Percentiles rank a stretch among this genome's conserved stretches.
phyloP scores from a whole-genome alignment of 2,329 filamentous ascomycete species.

The Cadophora sp. region DNA sequence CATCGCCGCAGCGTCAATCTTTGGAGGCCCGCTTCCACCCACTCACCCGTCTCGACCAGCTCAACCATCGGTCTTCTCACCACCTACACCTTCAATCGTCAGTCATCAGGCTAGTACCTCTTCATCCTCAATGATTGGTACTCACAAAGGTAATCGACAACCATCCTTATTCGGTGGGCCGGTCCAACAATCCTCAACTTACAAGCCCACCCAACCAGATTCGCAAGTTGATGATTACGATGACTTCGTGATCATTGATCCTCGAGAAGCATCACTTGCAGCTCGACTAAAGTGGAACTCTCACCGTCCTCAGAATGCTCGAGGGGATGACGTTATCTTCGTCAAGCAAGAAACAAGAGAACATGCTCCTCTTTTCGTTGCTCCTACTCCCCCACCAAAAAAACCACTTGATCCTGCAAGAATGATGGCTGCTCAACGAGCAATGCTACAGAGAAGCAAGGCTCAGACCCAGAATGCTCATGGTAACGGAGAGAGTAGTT shows the following conservation, averaged over 20 bases:
- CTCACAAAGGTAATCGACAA: not conserved
- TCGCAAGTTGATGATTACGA: not conserved
- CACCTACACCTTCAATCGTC: not conserved
- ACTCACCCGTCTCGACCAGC: not conserved
- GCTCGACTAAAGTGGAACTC: slow-evolving; percentile 17
- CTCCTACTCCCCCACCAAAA: not conserved
- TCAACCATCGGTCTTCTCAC: not conserved
- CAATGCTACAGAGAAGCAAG: not conserved
- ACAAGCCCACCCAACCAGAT: not conserved
- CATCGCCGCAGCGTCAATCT: not conserved
- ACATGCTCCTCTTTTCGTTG: not conserved
- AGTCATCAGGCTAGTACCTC: no score
- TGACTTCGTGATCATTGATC: slow-evolving; percentile 21
- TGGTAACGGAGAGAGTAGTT: slow-evolving; percentile 1
- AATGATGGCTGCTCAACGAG: slow-evolving; percentile 22
- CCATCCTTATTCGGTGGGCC: not conserved
- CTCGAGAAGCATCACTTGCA: slow-evolving; percentile 7
- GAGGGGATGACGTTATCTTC: slow-evolving; percentile 12
- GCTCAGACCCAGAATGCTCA: not conserved
- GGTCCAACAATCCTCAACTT: not conserved
- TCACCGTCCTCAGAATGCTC: not conserved
- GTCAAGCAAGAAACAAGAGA: slow-evolving; percentile 21
- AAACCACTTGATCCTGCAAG: not conserved
- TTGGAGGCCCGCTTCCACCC: not conserved
- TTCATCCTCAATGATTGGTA: not conserved